These are phyloP conservation scores for Yarrowia phangngaensis DNA, from an alignment of 805 yeast genomes.

Conservation along the genomic window DNA sequence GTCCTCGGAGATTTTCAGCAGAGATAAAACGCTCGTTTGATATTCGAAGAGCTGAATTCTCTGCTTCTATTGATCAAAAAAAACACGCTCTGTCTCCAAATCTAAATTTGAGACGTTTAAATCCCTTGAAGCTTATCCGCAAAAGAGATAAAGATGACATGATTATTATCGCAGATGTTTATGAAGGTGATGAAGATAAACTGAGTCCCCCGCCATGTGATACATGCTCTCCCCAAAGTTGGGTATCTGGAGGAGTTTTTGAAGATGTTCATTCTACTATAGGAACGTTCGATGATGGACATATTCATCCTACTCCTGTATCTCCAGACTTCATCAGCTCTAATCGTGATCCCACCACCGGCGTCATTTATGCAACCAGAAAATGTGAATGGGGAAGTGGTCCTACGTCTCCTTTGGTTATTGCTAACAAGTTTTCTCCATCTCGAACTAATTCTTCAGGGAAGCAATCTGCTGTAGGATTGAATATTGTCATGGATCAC, in stretches of 20 bases:
- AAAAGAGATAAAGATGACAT: slow-evolving; percentile 2
- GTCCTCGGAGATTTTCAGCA: slow-evolving; percentile 1
- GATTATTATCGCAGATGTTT: slow-evolving; percentile 14
- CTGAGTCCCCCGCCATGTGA: no score
- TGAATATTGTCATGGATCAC: no score
- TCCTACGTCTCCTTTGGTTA: no score
- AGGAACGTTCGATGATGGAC: no score
- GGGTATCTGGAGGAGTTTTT: no score
- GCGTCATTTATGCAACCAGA: slow-evolving; percentile 15
- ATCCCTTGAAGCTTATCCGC: slow-evolving; percentile 13
- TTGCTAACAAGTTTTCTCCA: no score
- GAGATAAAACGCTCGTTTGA: slow-evolving; percentile 10
- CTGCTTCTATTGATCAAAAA: slow-evolving; percentile 9
- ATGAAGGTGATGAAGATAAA: slow-evolving; percentile 1
- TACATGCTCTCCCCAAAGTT: no score
- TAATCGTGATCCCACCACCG: slow-evolving; percentile 11
- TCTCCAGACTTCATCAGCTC: slow-evolving; percentile 16
- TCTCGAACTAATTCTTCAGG: no score
- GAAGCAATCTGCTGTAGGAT: no score
- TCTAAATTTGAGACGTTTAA: slow-evolving; percentile 28
- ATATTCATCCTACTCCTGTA: slow-evolving; percentile 1
- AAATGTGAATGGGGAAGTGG: slow-evolving; percentile 14
- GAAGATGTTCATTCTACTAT: no score
- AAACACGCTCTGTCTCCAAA: slow-evolving; percentile 5
- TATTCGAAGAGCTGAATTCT: slow-evolving; percentile 6